Percentiles rank a stretch among this genome's conserved stretches.
These are phyloP conservation scores for Globisporangium acanthophoron DNA, from an alignment of 352 stramenopile genomes.

Conservation along the genomic window DNA sequence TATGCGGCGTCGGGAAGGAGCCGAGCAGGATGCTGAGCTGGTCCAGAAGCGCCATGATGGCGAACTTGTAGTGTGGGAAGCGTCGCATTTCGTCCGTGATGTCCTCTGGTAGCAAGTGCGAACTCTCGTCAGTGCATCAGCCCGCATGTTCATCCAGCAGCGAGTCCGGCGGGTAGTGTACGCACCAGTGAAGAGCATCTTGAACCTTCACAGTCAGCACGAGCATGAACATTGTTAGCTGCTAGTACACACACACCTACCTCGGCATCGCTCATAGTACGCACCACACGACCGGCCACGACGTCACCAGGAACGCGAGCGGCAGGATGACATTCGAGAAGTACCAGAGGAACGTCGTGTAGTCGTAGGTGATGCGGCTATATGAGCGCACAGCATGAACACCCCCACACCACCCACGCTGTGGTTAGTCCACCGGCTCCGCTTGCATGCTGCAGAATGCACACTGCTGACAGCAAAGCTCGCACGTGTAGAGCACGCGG, in stretches of 20 bases:
- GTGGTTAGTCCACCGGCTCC: too few species aligned
- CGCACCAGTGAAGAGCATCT: slow-evolving; percentile 70
- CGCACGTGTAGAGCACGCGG: slow-evolving; percentile 83
- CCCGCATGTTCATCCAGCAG: slow-evolving; percentile 1
- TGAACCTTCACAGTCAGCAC: slow-evolving; percentile 38
- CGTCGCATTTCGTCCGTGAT: slow-evolving; percentile 78
- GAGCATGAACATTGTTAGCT: slow-evolving; percentile 36
- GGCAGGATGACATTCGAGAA: slow-evolving; percentile 82
- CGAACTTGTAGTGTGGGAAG: slow-evolving; percentile 86
- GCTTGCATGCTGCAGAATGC: neutral
- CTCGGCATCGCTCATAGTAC: neutral
- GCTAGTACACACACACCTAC: too few species aligned
- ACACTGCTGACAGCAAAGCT: slow-evolving; percentile 4
- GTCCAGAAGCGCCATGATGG: slow-evolving; percentile 83
- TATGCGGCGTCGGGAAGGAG: slow-evolving; percentile 79
- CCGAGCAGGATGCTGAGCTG: slow-evolving; percentile 78
- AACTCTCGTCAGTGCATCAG: neutral
- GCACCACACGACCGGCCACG: slow-evolving; percentile 70
- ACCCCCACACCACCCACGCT: neutral
- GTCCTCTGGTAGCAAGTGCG: slow-evolving; percentile 36
- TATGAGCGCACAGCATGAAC: slow-evolving; percentile 14
- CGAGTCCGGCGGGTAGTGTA: neutral
- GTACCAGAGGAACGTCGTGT: slow-evolving; percentile 86
- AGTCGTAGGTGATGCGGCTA: slow-evolving; percentile 83
- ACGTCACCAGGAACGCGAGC: slow-evolving; percentile 68